Conservation (phyloP, 2,329 filamentous ascomycete species). For the Cytospora piceae region DNA sequence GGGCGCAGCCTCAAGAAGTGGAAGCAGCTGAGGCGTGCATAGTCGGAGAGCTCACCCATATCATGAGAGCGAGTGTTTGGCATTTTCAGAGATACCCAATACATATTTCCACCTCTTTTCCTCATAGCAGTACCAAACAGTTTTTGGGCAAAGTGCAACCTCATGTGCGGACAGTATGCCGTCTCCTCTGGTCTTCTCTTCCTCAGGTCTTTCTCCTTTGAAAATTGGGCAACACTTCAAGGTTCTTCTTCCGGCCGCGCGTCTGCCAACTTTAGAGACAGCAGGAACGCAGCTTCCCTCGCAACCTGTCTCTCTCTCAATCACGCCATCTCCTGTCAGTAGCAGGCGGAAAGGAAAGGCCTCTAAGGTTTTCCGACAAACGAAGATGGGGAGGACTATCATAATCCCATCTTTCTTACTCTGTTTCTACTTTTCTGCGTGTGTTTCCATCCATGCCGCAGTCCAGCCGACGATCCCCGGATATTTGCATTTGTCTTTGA, state of each 20-base stretch:
- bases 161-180: background rate
- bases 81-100: background rate
- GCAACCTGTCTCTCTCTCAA: background rate
- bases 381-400: background rate
- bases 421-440: background rate
- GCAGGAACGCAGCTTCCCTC: background rate
- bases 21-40: background rate
- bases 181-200: too few relatives aligned
- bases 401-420: background rate
- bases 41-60: background rate
- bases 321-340: background rate
- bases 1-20: slow-evolving; percentile 1
- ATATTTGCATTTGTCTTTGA: background rate
- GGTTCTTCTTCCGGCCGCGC: too few relatives aligned
- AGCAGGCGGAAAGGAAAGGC: background rate
- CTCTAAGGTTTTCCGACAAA: background rate
- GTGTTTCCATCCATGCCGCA: background rate
- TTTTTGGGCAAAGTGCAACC: background rate
- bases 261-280: background rate
- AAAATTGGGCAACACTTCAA: background rate
- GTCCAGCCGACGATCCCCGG: background rate
- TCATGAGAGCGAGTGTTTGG: background rate
- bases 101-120: background rate
- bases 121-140: background rate
- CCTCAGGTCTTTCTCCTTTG: background rate